These are phyloP conservation scores for Penicillium sp. DNA, from an alignment of 2,329 filamentous ascomycete species.

Conservation along the genomic window DNA sequence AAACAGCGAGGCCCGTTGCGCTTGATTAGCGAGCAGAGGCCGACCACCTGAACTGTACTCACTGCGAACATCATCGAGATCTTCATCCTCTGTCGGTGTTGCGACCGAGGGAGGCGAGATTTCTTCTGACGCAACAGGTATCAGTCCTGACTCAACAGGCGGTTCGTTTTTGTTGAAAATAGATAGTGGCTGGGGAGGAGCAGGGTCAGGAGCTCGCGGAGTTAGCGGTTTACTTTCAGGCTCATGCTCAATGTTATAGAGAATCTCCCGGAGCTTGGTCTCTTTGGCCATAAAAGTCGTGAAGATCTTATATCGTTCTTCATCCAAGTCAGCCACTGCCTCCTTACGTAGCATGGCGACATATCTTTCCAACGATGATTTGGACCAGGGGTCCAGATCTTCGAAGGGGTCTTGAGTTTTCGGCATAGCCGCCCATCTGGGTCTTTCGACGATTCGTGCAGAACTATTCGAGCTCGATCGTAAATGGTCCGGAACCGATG, in stretches of 20 bases:
- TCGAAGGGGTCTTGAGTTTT: conserved; percentile 45
- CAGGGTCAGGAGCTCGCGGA: conserved; percentile 9
- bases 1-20: conserved; percentile 13
- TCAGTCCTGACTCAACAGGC: conserved; percentile 32
- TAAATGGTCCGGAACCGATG: background rate
- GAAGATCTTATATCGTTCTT: conserved; percentile 55
- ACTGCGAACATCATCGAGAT: conserved; percentile 27
- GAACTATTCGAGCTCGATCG: conserved; percentile 4
- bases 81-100: conserved; percentile 6
- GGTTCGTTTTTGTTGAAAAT: conserved; percentile 10
- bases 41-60: conserved; percentile 55
- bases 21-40: conserved; percentile 41
- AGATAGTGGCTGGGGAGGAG: conserved; percentile 5
- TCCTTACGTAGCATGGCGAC: conserved; percentile 55
- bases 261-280: conserved; percentile 46
- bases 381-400: conserved; percentile 58
- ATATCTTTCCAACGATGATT: conserved; percentile 54
- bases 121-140: conserved; percentile 33
- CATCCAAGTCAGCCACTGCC: conserved; percentile 46
- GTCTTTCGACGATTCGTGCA: conserved; percentile 9
- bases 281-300: conserved; percentile 50
- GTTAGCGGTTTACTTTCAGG: conserved; percentile 20
- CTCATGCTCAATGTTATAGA: conserved; percentile 50
- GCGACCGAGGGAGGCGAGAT: conserved; percentile 1
- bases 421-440: conserved; percentile 5